Evolutionary conservation across 164 flowering plant species (phyloP), one percentile per base, ranked within the genome.

Genomic region (Akebia trifoliata): DNA sequence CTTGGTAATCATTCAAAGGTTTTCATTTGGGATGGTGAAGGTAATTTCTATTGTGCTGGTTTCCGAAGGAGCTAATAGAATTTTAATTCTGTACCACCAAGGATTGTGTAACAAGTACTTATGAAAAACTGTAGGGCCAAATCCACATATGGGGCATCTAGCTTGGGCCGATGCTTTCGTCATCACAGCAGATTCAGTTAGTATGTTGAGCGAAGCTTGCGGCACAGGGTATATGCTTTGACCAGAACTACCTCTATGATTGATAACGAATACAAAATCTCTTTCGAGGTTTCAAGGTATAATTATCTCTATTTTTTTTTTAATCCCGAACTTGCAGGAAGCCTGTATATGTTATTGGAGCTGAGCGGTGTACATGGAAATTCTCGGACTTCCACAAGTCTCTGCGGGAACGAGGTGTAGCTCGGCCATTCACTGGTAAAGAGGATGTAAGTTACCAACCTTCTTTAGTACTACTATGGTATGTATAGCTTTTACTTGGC

Each of bases 101-200:
- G 32, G 53, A 38, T 48, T 2, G 17, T 4, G 8, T 60, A 34
- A 47, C 20, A 20, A 14, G 4, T 42, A 6, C 52, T 20, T 32
- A 8, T 44, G 31, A 11, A 11, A 48, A 17, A 30, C 28, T 60
- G 59, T 73, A 93, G 99, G 75, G 61, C 92, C 92, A 69, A 90
- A 91, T 73, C 97, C 96, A 37, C 87, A 90, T 57, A 76, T 81
- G 83, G 97, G 96, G 36, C 88, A 91, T 79, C 76, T 91, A 48
- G 96, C 97, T 36, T 88, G 96, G 97, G 97, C 90, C 7, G 96
- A 91, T 84, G 86, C 97, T 60, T 93, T 90, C 76, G 82, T 93
- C 50, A 59, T 93, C 53, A 93, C 97, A 34, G 97, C 99, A 43
- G 99, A 93, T 73, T 93, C 97, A 67, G 84, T 93, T 64, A 87